Percentiles rank a stretch among this genome's conserved stretches.
phyloP scores from a whole-genome alignment of 164 flowering plant genomes.

The Vitis vinifera region ASM3070453v1 NC_081821.1:6453001-6453500 shows the following conservation, averaged over 20 bases:
- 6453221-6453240: conserved; percentile 33
- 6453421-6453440: conserved; percentile 8
- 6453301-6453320: conserved; percentile 37
- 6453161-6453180: conserved; percentile 11
- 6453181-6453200: conserved; percentile 9
- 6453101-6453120: conserved; percentile 10
- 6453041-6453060: conserved; percentile 15
- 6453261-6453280: conserved; percentile 29
- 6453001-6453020: conserved; percentile 31
- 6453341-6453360: conserved; percentile 25
- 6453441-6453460: conserved; percentile 16
- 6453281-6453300: conserved; percentile 24
- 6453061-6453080: conserved; percentile 18
- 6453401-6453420: conserved; percentile 19
- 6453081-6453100: conserved; percentile 11
- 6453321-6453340: conserved; percentile 26
- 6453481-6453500: not conserved
- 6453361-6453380: conserved; percentile 27
- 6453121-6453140: conserved; percentile 8
- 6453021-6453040: conserved; percentile 25
- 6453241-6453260: conserved; percentile 29
- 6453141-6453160: conserved; percentile 8
- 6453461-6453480: conserved; percentile 9
- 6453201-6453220: conserved; percentile 21
- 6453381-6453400: conserved; percentile 27